Evolutionary conservation across 2,329 filamentous ascomycete genomes (phyloP).

Genomic region (Catunica adiposa): DNA sequence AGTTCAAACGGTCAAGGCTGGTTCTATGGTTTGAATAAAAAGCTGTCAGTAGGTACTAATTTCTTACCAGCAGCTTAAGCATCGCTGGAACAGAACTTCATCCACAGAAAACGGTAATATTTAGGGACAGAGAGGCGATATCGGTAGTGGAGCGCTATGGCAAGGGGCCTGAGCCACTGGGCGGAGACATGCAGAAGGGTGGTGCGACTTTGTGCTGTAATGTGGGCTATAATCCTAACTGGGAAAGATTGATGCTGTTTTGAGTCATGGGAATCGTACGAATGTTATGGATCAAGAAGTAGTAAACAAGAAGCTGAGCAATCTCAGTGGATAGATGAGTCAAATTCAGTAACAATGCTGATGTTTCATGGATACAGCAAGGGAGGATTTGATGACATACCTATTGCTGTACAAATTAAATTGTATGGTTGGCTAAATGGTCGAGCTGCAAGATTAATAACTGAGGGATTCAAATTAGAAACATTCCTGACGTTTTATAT

Average conservation of each 20-base stretch:
- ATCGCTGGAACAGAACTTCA: background rate
- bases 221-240: background rate
- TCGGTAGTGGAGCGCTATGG: too few species aligned
- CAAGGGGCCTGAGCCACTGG: too few species aligned
- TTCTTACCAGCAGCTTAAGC: background rate
- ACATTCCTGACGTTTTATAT: too few species aligned
- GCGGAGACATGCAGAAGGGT: background rate
- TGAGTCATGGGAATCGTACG: background rate
- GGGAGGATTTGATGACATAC: too few species aligned
- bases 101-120: background rate
- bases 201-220: background rate
- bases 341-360: background rate
- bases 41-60: too few species aligned
- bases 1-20: too few species aligned
- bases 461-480: too few species aligned
- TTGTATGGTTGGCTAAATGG: too few species aligned
- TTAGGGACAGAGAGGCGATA: background rate
- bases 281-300: background rate
- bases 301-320: background rate
- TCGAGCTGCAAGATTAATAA: too few species aligned
- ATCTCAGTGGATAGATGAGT: background rate
- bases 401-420: too few species aligned
- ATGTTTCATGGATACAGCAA: too few species aligned
- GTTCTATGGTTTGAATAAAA: too few species aligned
- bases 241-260: conserved; percentile 1